Base-by-base conservation (phyloP, 345 rosid species). In the Aegle marmelos region DNA sequence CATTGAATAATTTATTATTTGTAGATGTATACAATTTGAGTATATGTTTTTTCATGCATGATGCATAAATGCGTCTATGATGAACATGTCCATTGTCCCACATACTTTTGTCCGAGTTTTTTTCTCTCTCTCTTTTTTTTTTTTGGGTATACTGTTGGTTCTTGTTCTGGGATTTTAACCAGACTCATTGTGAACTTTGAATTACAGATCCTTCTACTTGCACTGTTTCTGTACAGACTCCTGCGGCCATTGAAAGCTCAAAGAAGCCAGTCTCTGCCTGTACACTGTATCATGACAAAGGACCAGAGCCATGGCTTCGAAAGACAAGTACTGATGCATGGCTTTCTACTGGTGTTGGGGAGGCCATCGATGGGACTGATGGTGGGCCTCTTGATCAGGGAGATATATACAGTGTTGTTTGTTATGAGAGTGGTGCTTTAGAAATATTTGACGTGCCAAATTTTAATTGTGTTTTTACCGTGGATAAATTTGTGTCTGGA, bases 301-400 rank as follows among this genome's bases (percentile, higher is more conserved):
- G 98, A 81, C 92, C 95, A 62, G 97, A 92, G 70, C 95, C 98
- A 73, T 94, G 98, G 99, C 91, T 96, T 64, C 86, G 98, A 79
- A 96, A 96, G 90, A 88, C 98, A 72, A 96, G 94, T 84, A 87
- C 94, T 39, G 98, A 94, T 85, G 97, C 99, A 75, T 96, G 99
- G 99, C 97, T 96, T 86, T 89, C 93, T 27, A 90, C 97, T 27
- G 98, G 98, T 41, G 68, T 92, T 82, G 92, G 89, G 80, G 97
- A 90, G 87, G 86, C 94, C 79, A 85, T 90, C 83, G 98, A 94
- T 73, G 86, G 97, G 87, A 86, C 88, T 82, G 98, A 95, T 86
- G 94, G 95, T 74, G 97, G 90, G 66, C 57, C 87, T 36, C 93
- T 86, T 61, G 98, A 94, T 75, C 98, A 91, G 90, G 99, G 95